Conservation (phyloP, 257 asterid genomes). For the Cordia subcordata region DNA sequence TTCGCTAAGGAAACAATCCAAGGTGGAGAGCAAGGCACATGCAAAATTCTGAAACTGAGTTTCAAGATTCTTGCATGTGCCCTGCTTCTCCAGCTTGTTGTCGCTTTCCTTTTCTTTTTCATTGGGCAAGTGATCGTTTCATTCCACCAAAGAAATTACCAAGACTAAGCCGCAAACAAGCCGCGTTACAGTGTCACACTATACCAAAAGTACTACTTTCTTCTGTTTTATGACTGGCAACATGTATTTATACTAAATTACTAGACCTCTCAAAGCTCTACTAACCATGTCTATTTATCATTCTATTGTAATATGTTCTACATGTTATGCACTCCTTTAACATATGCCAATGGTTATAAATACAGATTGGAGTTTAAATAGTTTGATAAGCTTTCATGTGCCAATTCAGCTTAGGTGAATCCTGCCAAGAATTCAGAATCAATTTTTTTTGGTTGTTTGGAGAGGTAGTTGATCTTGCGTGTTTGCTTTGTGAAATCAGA, state of each 20-base stretch:
- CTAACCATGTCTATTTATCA: neutral
- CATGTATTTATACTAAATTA: neutral
- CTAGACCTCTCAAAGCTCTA: neutral
- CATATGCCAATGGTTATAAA: neutral
- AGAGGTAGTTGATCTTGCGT: constrained; percentile 1
- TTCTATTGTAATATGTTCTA: neutral
- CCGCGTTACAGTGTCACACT: no score
- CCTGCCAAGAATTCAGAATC: neutral
- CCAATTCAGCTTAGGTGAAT: neutral
- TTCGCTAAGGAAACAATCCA: neutral
- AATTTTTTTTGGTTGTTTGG: neutral
- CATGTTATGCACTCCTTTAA: neutral
- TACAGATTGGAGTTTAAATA: no score
- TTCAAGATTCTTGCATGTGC: neutral
- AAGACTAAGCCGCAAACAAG: no score
- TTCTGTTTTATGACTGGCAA: no score
- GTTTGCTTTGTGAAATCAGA: neutral
- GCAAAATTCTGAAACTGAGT: neutral
- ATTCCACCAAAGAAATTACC: no score
- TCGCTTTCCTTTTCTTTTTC: no score
- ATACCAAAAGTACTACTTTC: no score
- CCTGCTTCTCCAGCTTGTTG: constrained; percentile 10
- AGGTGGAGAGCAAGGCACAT: constrained; percentile 5
- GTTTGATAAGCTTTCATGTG: neutral
- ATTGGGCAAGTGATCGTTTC: no score